phyloP scores from a whole-genome alignment of 1,139 yeast species.

The Kazachstania sp. region DNA sequence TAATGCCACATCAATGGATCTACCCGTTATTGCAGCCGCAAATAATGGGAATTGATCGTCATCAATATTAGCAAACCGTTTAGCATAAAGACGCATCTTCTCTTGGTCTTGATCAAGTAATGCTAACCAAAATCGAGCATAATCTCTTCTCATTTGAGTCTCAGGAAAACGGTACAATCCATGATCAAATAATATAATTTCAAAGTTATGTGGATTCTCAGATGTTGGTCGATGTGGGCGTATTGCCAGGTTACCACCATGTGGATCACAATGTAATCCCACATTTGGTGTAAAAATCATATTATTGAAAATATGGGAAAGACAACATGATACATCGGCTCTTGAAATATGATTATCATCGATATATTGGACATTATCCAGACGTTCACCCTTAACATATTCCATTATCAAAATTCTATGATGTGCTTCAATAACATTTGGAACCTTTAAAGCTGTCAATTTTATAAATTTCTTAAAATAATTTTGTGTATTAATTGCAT shows the following conservation, averaged over 20 bases:
- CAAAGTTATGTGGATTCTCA: constrained; percentile 59
- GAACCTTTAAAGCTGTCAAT: constrained; percentile 72
- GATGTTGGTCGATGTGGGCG: constrained; percentile 34
- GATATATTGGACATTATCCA: constrained; percentile 66
- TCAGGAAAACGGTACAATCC: constrained; percentile 87
- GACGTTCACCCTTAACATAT: constrained; percentile 68
- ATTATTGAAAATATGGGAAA: constrained; percentile 83
- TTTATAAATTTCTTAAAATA: constrained; percentile 52
- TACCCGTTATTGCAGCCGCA: constrained; percentile 91
- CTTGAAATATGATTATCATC: constrained; percentile 57
- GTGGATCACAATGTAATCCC: constrained; percentile 95
- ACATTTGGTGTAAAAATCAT: constrained; percentile 94
- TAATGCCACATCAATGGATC: constrained; percentile 65
- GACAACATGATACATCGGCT: constrained; percentile 71
- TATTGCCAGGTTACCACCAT: constrained; percentile 92
- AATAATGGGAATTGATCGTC: constrained; percentile 76
- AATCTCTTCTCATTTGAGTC: constrained; percentile 64
- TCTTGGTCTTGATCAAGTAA: constrained; percentile 61
- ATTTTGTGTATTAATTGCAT: constrained; percentile 59
- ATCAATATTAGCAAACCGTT: constrained; percentile 68
- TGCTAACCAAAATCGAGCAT: constrained; percentile 90
- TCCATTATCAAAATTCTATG: constrained; percentile 83
- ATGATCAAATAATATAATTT: constrained; percentile 86
- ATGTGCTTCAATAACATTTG: constrained; percentile 58
- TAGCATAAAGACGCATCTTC: constrained; percentile 64